These are phyloP conservation scores for Cryptococcus sp. DNA, from an alignment of 1,284 basidiomycete species.

Conservation along the genomic window DNA sequence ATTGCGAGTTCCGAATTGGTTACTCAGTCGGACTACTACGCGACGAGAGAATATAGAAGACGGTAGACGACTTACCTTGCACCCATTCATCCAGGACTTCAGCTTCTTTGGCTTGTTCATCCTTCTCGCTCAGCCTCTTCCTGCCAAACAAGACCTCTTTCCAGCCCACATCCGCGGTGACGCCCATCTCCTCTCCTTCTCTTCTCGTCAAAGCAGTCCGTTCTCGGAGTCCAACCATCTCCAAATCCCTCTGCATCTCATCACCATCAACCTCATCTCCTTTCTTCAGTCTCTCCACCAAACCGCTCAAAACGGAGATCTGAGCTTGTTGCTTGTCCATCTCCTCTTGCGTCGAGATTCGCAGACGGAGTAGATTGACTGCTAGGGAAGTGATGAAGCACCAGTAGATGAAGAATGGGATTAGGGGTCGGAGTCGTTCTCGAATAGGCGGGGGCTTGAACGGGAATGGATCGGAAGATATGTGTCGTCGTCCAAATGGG, in stretches of 20 bases:
- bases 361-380: constrained; percentile 41
- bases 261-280: constrained; percentile 33
- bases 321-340: constrained; percentile 35
- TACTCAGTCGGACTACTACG: background rate
- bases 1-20: background rate
- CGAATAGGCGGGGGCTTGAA: constrained; percentile 42
- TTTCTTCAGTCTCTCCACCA: constrained; percentile 27
- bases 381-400: constrained; percentile 49
- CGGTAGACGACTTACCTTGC: constrained; percentile 31
- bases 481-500: no score
- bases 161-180: constrained; percentile 43
- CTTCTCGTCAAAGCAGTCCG: constrained; percentile 19
- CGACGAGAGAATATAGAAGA: no score
- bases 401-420: constrained; percentile 53
- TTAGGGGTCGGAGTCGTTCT: constrained; percentile 40
- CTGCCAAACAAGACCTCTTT: constrained; percentile 46
- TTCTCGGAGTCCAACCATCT: constrained; percentile 52
- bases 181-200: constrained; percentile 24
- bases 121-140: constrained; percentile 18
- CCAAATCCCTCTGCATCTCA: constrained; percentile 49
- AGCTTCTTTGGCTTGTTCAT: constrained; percentile 26
- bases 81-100: constrained; percentile 28
- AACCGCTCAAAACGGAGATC: constrained; percentile 38
- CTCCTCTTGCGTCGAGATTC: constrained; percentile 36
- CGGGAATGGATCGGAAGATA: constrained; percentile 9